Base-by-base conservation (phyloP, 129 eudicot species). In the Pseudognaphalium luteoalbum region DNA sequence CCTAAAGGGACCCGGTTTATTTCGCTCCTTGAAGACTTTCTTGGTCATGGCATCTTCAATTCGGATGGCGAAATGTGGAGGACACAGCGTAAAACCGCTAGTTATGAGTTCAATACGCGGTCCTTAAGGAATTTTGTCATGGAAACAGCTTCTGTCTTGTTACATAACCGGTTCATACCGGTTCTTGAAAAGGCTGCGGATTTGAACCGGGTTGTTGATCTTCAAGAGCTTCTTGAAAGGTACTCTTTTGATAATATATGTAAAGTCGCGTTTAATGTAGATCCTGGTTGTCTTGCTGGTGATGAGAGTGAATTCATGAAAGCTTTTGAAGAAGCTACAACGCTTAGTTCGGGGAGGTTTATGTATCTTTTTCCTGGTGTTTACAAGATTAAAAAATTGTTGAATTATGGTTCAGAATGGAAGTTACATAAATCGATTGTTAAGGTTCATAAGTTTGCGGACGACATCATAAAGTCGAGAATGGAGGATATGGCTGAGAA, bases 241-340 rank as follows among this genome's bases (percentile, higher is more conserved):
- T 93, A 90, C n/a, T 79, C 98, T 3, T 93, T 93, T 73, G 97
- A 93, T 66, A 93, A 86, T 37, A 85, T 93, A 3, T 90, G 93
- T 71, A 91, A 85, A 47, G 77, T 93, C 7, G 97, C 97, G 0
- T 93, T 93, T 58, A 86, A 91, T 42, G 86, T 84, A 0, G 98
- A 93, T 56, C 96, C 98, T 11, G 82, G 88, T 54, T 91, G 97
- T 68, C 75, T 91, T 6, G 73, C 79, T 0, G 91, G 89, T 0
- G 91, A 85, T 10, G 93, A 78, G 2, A 73, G 74, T 2, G 91
- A 83, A 29, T 93, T 93, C 75, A 90, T 91, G 97, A 79, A 66
- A 22, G 98, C 98, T 0, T 93, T 93, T 72, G 98, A 90, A 61
- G 89, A 82, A 6, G 93, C 96, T 0, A 74, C 97, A 2, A 88